These are phyloP conservation scores for Globisporangium yorkense DNA, from an alignment of 352 stramenopile genomes.

Conservation along the genomic window DNA sequence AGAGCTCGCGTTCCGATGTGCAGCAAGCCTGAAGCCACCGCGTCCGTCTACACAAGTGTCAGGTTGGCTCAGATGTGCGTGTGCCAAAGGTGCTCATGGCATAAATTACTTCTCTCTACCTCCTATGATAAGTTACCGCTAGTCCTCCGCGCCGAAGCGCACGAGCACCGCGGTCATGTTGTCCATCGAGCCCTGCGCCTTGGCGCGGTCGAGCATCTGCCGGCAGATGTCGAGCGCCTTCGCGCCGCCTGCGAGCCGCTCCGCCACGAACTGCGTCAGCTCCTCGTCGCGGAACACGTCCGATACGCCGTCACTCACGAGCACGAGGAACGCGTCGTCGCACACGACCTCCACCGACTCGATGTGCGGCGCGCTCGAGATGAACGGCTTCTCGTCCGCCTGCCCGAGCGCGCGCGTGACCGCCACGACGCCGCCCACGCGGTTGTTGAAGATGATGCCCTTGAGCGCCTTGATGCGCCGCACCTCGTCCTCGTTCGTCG, in stretches of 20 bases:
- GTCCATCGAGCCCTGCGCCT: conserved; percentile 62
- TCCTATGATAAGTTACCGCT: background rate
- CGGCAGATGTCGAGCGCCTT: conserved; percentile 54
- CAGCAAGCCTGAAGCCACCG: no score
- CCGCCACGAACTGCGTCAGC: conserved; percentile 54
- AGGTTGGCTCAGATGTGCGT: background rate
- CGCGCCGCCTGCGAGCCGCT: conserved; percentile 36
- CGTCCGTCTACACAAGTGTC: no score
- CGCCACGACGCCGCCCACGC: conserved; percentile 60
- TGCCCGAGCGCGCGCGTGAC: conserved; percentile 76
- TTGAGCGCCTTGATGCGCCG: conserved; percentile 65
- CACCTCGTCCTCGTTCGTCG: conserved; percentile 69
- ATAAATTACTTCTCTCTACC: background rate
- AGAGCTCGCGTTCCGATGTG: no score
- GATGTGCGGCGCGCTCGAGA: conserved; percentile 60
- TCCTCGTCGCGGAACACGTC: conserved; percentile 73
- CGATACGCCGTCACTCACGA: conserved; percentile 72
- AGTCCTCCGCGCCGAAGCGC: conserved; percentile 36
- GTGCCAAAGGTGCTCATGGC: no score
- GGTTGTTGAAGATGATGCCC: conserved; percentile 82
- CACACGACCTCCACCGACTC: conserved; percentile 43
- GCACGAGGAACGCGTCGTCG: conserved; percentile 59
- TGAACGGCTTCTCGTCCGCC: conserved; percentile 77
- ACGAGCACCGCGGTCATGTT: conserved; percentile 83
- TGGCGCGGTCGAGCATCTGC: conserved; percentile 60